Evolutionary conservation across 176 grass and related monocot species (phyloP).

Genomic region (Avena insularis): DNA sequence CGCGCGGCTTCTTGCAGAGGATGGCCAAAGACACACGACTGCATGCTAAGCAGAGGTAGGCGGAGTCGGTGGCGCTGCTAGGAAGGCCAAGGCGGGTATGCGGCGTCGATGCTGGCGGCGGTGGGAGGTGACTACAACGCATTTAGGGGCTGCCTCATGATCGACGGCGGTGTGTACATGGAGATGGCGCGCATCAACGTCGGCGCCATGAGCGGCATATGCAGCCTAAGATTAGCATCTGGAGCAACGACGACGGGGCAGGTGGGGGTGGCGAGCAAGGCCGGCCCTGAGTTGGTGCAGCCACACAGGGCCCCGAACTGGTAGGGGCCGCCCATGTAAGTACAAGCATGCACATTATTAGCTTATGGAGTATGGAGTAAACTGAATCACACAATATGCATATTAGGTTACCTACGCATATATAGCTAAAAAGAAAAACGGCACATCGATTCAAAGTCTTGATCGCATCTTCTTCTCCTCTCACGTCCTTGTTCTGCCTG

Average conservation of each 20-base stretch:
- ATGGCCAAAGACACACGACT: conserved; percentile 72
- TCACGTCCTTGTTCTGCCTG: no score
- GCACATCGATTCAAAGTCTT: no score
- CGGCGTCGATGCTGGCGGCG: conserved; percentile 1
- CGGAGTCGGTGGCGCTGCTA: neutral
- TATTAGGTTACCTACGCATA: no score
- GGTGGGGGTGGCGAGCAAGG: neutral
- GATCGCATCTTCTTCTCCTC: no score
- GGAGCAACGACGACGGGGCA: neutral
- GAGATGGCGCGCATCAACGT: conserved; percentile 16
- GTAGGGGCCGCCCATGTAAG: no score
- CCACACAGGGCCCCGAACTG: no score
- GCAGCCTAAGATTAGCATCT: conserved; percentile 29
- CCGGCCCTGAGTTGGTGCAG: no score
- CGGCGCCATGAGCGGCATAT: neutral
- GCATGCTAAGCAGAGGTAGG: conserved; percentile 42
- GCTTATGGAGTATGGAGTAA: no score
- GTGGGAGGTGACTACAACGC: conserved; percentile 13
- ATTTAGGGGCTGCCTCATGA: conserved; percentile 10
- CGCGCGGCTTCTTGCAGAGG: conserved; percentile 59
- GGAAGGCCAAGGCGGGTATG: conserved; percentile 13
- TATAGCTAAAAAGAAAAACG: no score
- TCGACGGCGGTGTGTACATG: neutral
- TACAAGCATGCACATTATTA: no score
- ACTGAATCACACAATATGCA: no score